A percentile compares a stretch with the other conserved stretches of the same genome.
These are phyloP conservation scores for Gardenia jasminoides DNA, from an alignment of 257 asterid species.

Conservation along the genomic window DNA sequence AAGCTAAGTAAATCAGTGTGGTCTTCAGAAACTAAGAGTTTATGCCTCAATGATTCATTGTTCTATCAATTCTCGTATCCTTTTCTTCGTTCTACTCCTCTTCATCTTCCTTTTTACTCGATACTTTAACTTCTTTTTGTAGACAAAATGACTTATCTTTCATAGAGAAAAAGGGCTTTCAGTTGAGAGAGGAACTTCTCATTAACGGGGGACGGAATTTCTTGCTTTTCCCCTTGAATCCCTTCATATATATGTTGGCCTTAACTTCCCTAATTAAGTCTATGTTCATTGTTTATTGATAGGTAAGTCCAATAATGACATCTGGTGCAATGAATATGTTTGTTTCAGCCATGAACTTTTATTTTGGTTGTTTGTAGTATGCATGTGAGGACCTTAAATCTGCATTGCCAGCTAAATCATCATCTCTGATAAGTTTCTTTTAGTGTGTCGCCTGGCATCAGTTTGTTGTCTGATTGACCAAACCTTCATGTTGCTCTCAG, in stretches of 20 bases:
- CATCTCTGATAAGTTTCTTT: background rate
- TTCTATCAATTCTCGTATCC: background rate
- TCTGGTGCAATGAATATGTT: background rate
- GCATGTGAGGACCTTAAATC: background rate
- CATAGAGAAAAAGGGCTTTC: background rate
- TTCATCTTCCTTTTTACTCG: background rate
- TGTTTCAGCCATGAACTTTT: background rate
- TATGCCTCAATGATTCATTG: background rate
- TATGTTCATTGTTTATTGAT: background rate
- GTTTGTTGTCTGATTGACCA: background rate
- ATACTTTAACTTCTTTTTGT: no score
- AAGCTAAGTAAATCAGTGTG: background rate
- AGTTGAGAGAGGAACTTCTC: no score
- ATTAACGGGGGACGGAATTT: background rate
- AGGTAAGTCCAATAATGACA: background rate
- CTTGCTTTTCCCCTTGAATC: background rate
- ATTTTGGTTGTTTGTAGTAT: no score
- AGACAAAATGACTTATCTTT: background rate
- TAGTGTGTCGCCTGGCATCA: background rate
- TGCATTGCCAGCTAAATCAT: background rate
- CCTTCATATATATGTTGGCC: background rate
- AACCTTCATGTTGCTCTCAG: background rate
- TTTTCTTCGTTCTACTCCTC: background rate
- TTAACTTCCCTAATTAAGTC: background rate
- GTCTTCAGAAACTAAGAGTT: background rate